These are phyloP conservation scores for Brasilioporus rufonigricans DNA, from an alignment of 768 basidiomycete genomes.

Conservation along the genomic window DNA sequence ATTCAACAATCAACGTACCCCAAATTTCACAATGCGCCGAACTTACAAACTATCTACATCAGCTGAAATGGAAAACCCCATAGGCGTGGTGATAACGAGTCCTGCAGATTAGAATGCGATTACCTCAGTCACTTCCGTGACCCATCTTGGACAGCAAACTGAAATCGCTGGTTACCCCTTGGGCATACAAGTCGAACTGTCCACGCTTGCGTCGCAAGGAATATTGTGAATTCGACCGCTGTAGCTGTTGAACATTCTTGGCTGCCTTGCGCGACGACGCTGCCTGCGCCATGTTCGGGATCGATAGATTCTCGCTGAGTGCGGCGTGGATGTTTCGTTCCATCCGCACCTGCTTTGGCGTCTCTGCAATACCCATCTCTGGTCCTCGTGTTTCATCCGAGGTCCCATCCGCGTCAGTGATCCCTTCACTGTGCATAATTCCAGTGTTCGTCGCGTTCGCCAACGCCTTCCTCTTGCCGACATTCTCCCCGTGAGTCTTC, in stretches of 20 bases:
- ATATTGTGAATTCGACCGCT: not conserved
- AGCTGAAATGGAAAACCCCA: too few relatives aligned
- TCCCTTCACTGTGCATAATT: not conserved
- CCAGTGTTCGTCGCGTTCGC: slow-evolving; percentile 13
- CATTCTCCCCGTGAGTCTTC: not conserved
- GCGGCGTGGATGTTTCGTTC: slow-evolving; percentile 6
- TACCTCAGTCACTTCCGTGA: too few relatives aligned
- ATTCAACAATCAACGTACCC: too few relatives aligned
- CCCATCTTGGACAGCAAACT: slow-evolving; percentile 11
- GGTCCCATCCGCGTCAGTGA: not conserved
- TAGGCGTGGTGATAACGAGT: too few relatives aligned
- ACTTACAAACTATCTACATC: too few relatives aligned
- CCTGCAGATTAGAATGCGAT: too few relatives aligned
- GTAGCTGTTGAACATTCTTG: not conserved
- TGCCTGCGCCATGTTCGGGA: slow-evolving; percentile 12
- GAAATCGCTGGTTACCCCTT: slow-evolving; percentile 11
- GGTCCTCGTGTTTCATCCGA: not conserved
- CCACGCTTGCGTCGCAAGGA: slow-evolving; percentile 9
- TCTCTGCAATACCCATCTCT: not conserved
- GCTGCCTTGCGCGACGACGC: slow-evolving; percentile 4
- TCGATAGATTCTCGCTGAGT: slow-evolving; percentile 19
- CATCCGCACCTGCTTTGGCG: slow-evolving; percentile 11
- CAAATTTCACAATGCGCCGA: too few relatives aligned
- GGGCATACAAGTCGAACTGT: slow-evolving; percentile 16
- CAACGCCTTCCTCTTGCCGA: slow-evolving; percentile 13